phyloP scores from a whole-genome alignment of 495 filamentous ascomycete genomes.

The Pseudotulostoma volvatum region DNA sequence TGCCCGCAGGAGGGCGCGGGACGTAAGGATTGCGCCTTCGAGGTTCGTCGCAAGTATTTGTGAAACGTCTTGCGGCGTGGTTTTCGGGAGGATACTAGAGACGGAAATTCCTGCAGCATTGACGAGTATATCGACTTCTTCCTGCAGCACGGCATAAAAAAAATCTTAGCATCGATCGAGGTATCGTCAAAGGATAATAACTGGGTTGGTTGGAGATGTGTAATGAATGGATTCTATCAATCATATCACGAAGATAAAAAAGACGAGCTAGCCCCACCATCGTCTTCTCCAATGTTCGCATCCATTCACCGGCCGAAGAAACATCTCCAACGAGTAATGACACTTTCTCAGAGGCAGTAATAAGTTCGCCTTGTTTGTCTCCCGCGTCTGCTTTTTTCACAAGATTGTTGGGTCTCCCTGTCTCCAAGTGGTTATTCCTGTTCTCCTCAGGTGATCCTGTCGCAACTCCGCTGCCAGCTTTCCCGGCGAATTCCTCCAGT shows the following conservation, averaged over 20 bases:
- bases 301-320: conserved; percentile 27
- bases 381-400: background rate
- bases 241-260: conserved; percentile 4
- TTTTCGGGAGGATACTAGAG: conserved; percentile 36
- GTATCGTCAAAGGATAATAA: no score
- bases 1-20: conserved; percentile 35
- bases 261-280: conserved; percentile 25
- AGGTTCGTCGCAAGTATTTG: conserved; percentile 51
- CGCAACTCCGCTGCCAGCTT: conserved; percentile 4
- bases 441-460: conserved; percentile 11
- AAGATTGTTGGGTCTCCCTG: no score
- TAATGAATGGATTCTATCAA: no score
- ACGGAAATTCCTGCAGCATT: conserved; percentile 62
- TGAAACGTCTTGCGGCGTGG: conserved; percentile 23
- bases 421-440: conserved; percentile 6
- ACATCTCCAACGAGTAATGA: conserved; percentile 32
- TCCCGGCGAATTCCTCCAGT: background rate
- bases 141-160: no score
- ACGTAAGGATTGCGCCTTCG: conserved; percentile 49
- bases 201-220: no score
- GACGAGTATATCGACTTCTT: conserved; percentile 45
- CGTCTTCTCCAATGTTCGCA: conserved; percentile 23
- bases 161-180: no score
- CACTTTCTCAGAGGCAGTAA: background rate
- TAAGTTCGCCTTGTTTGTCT: background rate